A percentile compares a stretch with the other conserved stretches of the same genome.
phyloP scores from a whole-genome alignment of 2,329 filamentous ascomycete genomes.

The Fusarium illudens region DNA sequence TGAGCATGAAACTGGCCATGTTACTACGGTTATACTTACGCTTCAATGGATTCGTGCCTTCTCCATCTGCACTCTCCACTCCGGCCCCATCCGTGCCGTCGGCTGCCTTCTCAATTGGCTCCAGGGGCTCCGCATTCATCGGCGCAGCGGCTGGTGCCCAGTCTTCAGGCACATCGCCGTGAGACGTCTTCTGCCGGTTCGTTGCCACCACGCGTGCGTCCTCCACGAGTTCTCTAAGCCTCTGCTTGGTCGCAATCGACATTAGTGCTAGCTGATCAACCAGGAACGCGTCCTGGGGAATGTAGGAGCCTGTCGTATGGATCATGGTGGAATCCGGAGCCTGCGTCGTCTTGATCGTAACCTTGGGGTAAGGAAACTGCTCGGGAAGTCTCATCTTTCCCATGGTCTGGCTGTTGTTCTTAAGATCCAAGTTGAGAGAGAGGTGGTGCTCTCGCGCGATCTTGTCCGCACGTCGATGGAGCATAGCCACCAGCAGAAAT shows the following conservation, averaged over 20 bases:
- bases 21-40: constrained; percentile 56
- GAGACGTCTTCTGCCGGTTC: constrained; percentile 78
- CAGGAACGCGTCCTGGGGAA: constrained; percentile 78
- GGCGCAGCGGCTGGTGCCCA: constrained; percentile 76
- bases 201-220: constrained; percentile 76
- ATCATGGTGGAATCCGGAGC: constrained; percentile 71
- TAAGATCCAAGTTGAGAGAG: constrained; percentile 63
- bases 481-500: constrained; percentile 72
- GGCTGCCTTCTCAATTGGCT: constrained; percentile 38
- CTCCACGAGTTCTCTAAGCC: constrained; percentile 77
- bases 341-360: constrained; percentile 63
- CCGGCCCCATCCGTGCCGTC: constrained; percentile 28
- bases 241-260: constrained; percentile 83
- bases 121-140: constrained; percentile 52
- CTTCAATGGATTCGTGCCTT: constrained; percentile 65
- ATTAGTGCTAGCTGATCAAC: constrained; percentile 85
- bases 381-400: constrained; percentile 60
- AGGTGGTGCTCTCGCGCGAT: constrained; percentile 67
- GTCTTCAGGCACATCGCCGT: constrained; percentile 79
- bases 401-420: constrained; percentile 54
- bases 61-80: constrained; percentile 60
- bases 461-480: constrained; percentile 66
- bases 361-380: constrained; percentile 59
- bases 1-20: constrained; percentile 20
- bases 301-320: constrained; percentile 70